Evolutionary conservation across 345 rosid species (phyloP), one percentile per base, ranked within the genome.

Genomic region (Boechera divaricarpa): DNA sequence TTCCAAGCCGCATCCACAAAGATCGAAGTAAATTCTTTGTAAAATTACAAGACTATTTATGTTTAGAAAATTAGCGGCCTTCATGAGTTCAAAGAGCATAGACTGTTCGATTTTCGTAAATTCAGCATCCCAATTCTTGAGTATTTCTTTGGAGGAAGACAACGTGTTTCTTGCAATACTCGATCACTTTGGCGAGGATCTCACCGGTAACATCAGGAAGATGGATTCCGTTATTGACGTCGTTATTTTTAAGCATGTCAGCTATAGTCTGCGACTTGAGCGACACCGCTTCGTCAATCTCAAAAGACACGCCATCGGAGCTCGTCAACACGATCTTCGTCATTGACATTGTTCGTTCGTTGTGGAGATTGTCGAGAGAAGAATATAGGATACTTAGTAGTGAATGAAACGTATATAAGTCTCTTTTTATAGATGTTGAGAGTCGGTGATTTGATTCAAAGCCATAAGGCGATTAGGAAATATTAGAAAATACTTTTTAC

Each of bases 81-180:
- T 0, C 1, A 60, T 24, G 0, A 60, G 16, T 2, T 24, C 0
- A 8, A 6, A 18, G 3, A 70, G 45, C 18, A 8, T 70, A 10
- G 13, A 10, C 13, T 10, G 4, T 16, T 70, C 65, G 1, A 44
- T 18, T 3, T 29, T 7, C 18, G 11, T 21, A 31, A 57, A 57
- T 2, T 57, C 32, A 6, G 8, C 5, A 8, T 70, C 56, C 33
- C 56, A 70, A 2, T 1, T 32, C 44, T 70, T 58, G 64, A 70
- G 24, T 1, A 57, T 56, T 48, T 57, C 65, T 44, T 18, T 7
- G 7, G 42, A 10, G 10, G 57, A 5, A 6, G 45, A 35, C 45
- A 11, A 18, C 47, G 15, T 48, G 75, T 26, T 72, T 72, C 48
- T 24, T 21, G 47, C 67, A 71, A 11, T 71, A 71, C 48, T 58